phyloP scores from a whole-genome alignment of 768 basidiomycete genomes.

The Rhodotorula toruloides region DNA sequence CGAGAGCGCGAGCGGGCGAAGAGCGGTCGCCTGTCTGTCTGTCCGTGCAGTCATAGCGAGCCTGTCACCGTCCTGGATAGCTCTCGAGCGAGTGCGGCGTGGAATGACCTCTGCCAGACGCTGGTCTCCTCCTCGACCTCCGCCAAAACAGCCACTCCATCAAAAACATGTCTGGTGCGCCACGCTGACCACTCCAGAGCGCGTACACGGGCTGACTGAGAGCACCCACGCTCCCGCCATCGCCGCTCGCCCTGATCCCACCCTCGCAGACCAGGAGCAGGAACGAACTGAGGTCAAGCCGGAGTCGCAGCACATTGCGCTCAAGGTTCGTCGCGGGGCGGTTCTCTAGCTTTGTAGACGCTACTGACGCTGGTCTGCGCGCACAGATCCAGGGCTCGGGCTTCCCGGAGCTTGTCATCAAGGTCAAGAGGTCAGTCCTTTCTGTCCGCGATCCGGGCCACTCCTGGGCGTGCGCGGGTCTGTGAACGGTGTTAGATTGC shows the following conservation, averaged over 20 bases:
- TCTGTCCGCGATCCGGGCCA: too few species aligned
- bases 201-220: too few species aligned
- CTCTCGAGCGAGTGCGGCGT: neutral
- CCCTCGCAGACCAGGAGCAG: slow-evolving; percentile 3
- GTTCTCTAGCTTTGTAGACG: neutral
- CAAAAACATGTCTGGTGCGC: neutral
- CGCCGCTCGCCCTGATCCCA: neutral
- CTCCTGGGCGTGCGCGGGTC: too few species aligned
- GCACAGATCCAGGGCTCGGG: slow-evolving; percentile 31
- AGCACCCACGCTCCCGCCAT: neutral
- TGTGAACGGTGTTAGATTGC: too few species aligned
- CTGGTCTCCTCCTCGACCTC: neutral
- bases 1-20: slow-evolving; percentile 42
- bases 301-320: slow-evolving; percentile 31
- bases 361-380: neutral
- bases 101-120: neutral
- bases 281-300: slow-evolving; percentile 23
- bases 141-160: neutral
- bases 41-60: neutral
- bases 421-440: slow-evolving; percentile 31
- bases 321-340: slow-evolving; percentile 18
- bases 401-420: slow-evolving; percentile 40
- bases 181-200: too few species aligned
- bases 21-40: slow-evolving; percentile 30
- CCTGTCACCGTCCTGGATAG: too few species aligned